phyloP scores from a whole-genome alignment of 257 asterid species.

The Rauvolfia tetraphylla region DNA sequence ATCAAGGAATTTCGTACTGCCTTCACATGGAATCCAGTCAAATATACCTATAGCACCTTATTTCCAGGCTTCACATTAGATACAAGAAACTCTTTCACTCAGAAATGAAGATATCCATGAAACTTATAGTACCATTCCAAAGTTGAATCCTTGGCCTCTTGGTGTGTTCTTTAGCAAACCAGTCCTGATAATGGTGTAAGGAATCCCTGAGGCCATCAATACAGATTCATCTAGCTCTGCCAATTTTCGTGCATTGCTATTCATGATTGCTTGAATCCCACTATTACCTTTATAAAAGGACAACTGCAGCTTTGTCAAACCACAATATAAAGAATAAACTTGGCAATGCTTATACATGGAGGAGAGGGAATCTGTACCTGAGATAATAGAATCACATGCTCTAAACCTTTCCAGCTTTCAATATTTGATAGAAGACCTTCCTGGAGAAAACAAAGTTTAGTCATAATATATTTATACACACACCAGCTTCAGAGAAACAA shows the following conservation, averaged over 20 bases:
- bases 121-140: slow-evolving; percentile 52
- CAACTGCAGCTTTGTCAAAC: slow-evolving; percentile 75
- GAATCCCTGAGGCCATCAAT: slow-evolving; percentile 59
- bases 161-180: slow-evolving; percentile 61
- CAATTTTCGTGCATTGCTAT: slow-evolving; percentile 56
- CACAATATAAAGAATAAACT: slow-evolving; percentile 25
- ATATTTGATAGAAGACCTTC: slow-evolving; percentile 60
- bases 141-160: slow-evolving; percentile 79
- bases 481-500: background rate
- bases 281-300: slow-evolving; percentile 67
- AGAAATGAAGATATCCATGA: background rate
- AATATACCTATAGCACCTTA: background rate
- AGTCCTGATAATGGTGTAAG: slow-evolving; percentile 75
- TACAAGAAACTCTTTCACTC: background rate
- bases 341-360: slow-evolving; percentile 16
- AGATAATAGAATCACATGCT: slow-evolving; percentile 77
- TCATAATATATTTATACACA: slow-evolving; percentile 10
- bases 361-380: slow-evolving; percentile 53
- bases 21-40: background rate
- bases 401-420: slow-evolving; percentile 81
- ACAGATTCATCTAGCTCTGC: slow-evolving; percentile 71
- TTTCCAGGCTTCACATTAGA: background rate
- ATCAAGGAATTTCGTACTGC: background rate
- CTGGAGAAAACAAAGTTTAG: slow-evolving; percentile 26
- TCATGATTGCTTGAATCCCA: slow-evolving; percentile 77